These are phyloP conservation scores for Bipolaris gigantea DNA, from an alignment of 2,329 filamentous ascomycete genomes.

Conservation along the genomic window DNA sequence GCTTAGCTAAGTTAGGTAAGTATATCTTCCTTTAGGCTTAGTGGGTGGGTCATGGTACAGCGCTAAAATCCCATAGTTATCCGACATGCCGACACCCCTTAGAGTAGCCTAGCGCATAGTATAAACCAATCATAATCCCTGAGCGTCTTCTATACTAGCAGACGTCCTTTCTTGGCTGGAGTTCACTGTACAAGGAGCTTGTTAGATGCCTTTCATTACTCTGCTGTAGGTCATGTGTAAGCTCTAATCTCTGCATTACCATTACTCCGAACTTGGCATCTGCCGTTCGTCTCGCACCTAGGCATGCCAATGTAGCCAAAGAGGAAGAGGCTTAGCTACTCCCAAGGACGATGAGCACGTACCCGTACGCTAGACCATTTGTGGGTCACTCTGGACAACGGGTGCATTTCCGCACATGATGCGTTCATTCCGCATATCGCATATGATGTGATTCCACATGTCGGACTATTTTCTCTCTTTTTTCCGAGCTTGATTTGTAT, in stretches of 20 bases:
- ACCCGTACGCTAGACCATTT: conserved; percentile 1
- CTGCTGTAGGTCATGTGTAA: not conserved
- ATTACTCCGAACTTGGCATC: conserved; percentile 32
- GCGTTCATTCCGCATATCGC: not conserved
- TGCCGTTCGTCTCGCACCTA: conserved; percentile 23
- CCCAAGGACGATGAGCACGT: conserved; percentile 12
- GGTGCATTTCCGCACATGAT: not conserved
- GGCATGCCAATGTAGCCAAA: not conserved
- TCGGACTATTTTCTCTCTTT: not conserved
- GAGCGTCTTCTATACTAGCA: too few species aligned
- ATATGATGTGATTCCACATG: not conserved
- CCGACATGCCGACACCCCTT: too few species aligned
- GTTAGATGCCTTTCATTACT: not conserved
- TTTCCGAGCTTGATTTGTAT: not conserved
- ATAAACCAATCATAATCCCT: too few species aligned
- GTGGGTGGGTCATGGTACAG: too few species aligned
- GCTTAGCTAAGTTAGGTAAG: too few species aligned
- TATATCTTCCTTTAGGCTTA: too few species aligned
- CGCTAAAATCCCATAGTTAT: too few species aligned
- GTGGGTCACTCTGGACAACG: conserved; percentile 1
- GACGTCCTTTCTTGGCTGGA: too few species aligned
- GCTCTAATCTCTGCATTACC: conserved; percentile 2
- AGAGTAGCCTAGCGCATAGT: too few species aligned
- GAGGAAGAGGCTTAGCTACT: conserved; percentile 32
- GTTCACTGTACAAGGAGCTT: not conserved